Base-by-base conservation (phyloP, 1,284 basidiomycete species). In the Heimioporus punctisporus region DNA sequence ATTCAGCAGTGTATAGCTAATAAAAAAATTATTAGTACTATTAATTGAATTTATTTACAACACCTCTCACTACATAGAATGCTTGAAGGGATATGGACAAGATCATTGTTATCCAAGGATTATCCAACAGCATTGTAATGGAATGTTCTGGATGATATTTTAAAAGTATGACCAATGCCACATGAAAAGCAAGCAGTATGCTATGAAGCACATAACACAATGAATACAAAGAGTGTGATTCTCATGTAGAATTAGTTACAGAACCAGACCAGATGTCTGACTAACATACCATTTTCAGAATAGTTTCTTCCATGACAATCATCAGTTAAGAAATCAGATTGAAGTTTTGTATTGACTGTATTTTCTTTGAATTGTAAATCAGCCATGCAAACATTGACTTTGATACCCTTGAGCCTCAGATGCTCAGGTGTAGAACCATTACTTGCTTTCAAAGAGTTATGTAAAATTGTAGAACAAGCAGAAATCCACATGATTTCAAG, bases 1-100 rank as follows among this genome's bases (percentile, higher is more conserved):
- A 19, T 6, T 17, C 19, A 40, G 58, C 48, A 48, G 58, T 51
- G 19, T 60, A 59, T 1, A 52, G 4, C 58, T 60, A 3, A n/a
- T 11, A 6, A 37, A n/a, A 10, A 48, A 26, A 27, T 17, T 11
- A 27, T 24, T 5, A 24, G 12, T 27, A 12, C 6, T 14, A 19
- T 11, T 11, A 14, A 30, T 2, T 17, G 15, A 2, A 46, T 39
- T 15, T 31, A 9, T 14, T n/a, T 21, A 46, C 8, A 14, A 48
- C n/a, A 15, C 28, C 26, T 34, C 54, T 21, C 10, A 51, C 54
- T 17, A 37, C 24, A 34, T 55, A 55, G 9, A 55, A 52, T 47
- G 54, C 50, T 25, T 55, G 54, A 28, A 55, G 48, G 17, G 31
- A 46, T 3, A 54, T 7, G n/a, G 25, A 31, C 17, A 58, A n/a